phyloP scores from a whole-genome alignment of 148 eudicot species.

The Rhododendron williamsianum region DNA sequence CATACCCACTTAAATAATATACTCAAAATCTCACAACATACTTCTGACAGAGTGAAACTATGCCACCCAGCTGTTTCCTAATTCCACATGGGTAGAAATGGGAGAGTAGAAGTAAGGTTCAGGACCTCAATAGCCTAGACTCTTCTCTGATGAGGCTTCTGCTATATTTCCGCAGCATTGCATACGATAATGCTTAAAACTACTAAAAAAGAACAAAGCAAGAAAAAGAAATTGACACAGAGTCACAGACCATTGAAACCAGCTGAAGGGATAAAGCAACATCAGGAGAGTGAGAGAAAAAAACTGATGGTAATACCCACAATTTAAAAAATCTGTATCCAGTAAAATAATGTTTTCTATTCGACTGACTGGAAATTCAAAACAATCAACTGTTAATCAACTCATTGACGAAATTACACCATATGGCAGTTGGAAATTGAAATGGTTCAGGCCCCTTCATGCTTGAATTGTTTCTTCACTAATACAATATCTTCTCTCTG shows the following conservation, averaged over 20 bases:
- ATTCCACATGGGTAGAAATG: neutral
- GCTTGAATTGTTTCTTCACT: neutral
- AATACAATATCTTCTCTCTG: neutral
- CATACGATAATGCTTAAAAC: neutral
- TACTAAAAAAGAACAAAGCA: neutral
- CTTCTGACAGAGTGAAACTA: neutral
- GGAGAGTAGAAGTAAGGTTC: neutral
- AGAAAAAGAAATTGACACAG: neutral
- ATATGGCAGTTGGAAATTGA: neutral
- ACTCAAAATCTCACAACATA: neutral
- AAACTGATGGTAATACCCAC: neutral
- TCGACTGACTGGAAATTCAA: neutral
- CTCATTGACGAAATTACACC: neutral
- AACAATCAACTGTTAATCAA: neutral
- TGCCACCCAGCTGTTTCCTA: neutral
- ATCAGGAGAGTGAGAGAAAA: neutral
- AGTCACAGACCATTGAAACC: neutral
- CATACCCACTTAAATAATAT: neutral
- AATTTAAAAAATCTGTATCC: neutral
- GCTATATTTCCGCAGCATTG: neutral
- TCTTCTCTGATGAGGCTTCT: neutral
- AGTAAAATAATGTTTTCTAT: neutral
- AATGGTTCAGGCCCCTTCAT: neutral
- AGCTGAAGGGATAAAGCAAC: neutral
- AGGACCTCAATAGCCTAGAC: neutral